These are phyloP conservation scores for Pythium sp. DNA, from an alignment of 352 stramenopile species.

Conservation along the genomic window DNA sequence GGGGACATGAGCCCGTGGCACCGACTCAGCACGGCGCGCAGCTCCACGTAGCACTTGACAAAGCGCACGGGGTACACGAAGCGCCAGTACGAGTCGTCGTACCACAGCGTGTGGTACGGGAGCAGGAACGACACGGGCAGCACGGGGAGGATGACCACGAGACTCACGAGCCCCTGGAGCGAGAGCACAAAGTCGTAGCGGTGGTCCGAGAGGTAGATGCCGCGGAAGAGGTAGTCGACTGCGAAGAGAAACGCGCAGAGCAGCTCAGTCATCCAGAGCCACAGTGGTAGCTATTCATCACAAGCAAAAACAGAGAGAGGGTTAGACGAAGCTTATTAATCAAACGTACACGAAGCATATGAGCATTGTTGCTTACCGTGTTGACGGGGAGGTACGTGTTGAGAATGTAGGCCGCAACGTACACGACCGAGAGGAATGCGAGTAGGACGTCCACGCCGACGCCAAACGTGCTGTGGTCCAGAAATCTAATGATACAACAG, in stretches of 20 bases:
- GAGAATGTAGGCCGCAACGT: constrained; percentile 60
- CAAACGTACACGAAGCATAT: neutral
- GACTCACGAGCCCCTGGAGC: constrained; percentile 44
- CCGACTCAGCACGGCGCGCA: constrained; percentile 68
- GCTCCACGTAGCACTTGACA: constrained; percentile 77
- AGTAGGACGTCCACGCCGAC: constrained; percentile 62
- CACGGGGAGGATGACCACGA: constrained; percentile 70
- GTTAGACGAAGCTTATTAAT: neutral
- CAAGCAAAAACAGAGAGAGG: neutral
- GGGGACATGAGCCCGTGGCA: constrained; percentile 80
- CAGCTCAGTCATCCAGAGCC: constrained; percentile 70
- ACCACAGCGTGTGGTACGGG: constrained; percentile 76
- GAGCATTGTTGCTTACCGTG: constrained; percentile 27
- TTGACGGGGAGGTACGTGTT: constrained; percentile 77
- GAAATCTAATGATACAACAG: constrained; percentile 34
- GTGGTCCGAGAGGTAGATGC: constrained; percentile 65
- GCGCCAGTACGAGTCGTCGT: constrained; percentile 67
- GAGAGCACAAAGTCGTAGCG: constrained; percentile 69
- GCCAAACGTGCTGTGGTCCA: constrained; percentile 79
- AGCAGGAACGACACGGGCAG: constrained; percentile 76
- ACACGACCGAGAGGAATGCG: constrained; percentile 53
- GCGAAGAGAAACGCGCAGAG: constrained; percentile 62
- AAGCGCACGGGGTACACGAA: constrained; percentile 86
- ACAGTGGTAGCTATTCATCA: constrained; percentile 47
- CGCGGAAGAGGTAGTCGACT: constrained; percentile 69